Base-by-base conservation (phyloP, 1,284 basidiomycete genomes). In the Rhodotorula sp. region DNA sequence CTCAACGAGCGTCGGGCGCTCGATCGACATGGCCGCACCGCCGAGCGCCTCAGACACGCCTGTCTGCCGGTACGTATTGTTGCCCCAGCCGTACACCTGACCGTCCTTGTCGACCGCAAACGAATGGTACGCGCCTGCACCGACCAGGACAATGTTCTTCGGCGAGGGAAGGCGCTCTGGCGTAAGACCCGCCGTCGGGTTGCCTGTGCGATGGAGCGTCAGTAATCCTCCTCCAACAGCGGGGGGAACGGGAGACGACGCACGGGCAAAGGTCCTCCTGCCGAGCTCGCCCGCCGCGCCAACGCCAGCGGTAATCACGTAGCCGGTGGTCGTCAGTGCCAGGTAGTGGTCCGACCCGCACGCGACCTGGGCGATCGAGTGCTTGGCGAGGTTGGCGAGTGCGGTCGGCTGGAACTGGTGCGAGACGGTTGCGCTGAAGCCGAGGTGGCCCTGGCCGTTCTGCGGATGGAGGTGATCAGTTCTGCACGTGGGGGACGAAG, bases 281-380 rank as follows among this genome's bases (percentile, higher is more conserved):
- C 72, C 72, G 32, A 77, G 60, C 61, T 73, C 69, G 60, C 64
- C 67, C 63, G 69, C 90, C 79, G 94, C 90, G 68, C 92, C 92
- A 67, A 91, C 90, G 37, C 94, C 94, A 84, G 86, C 87, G 36
- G 84, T 84, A 79, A 90, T 92, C 63, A 97, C 88, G 75, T 88
- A 87, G 17, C 94, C 94, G 65, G 90, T 88, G 0, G 90, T 89
- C 0, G 93, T 94, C 56, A 96, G 85, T 3, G 92, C 90, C 57
- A 97, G 83, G 39, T 96, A 85, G 81, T 97, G 94, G 80, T 97
- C 94, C 79, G 88, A 87, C 39, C 94, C 94, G 51, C 90, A 89
- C 13, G 88, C 90, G 50, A 94, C 87, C 21, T 91, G 89, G 15
- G 85, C 83, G 77, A 92, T 90, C 77, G 90, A 88, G 77, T 82